Evolutionary conservation across 306 rosid genomes (phyloP).

Genomic region (Pyrus bretschneideri): DNA sequence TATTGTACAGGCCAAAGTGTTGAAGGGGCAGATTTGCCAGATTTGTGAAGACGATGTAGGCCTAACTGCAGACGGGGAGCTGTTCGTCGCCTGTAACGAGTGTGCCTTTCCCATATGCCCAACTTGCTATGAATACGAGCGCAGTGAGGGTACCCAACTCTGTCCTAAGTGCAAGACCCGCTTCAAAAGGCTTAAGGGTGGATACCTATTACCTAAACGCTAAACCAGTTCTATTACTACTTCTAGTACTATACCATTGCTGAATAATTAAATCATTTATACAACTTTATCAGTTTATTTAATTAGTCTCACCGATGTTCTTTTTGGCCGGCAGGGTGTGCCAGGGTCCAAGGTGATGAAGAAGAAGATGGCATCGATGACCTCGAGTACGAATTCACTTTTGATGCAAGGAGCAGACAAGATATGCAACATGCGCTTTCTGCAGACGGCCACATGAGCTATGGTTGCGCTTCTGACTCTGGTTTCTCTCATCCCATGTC

Average conservation of each 20-base stretch:
- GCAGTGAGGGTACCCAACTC: constrained; percentile 53
- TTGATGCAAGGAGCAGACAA: constrained; percentile 9
- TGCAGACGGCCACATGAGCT: constrained; percentile 16
- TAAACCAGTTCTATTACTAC: not conserved
- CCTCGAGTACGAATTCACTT: constrained; percentile 55
- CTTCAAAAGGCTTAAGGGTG: constrained; percentile 59
- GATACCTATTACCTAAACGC: not conserved
- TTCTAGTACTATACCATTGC: not conserved
- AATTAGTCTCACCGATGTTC: not conserved
- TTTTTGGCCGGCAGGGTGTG: constrained; percentile 35
- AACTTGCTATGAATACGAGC: constrained; percentile 63
- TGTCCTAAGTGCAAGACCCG: constrained; percentile 76
- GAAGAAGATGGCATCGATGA: constrained; percentile 70
- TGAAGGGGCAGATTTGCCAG: constrained; percentile 35
- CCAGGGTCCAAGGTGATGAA: constrained; percentile 72
- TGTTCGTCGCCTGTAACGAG: constrained; percentile 69
- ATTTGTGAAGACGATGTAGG: constrained; percentile 61
- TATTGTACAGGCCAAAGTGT: constrained; percentile 25
- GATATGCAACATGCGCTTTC: constrained; percentile 6
- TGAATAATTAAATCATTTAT: not conserved
- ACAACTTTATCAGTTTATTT: not conserved
- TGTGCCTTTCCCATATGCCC: constrained; percentile 72
- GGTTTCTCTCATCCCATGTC: constrained; percentile 14
- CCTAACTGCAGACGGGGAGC: constrained; percentile 39
- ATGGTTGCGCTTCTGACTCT: constrained; percentile 20